These are phyloP conservation scores for Pleurotus citrinopileatus DNA, from an alignment of 768 basidiomycete species.

Conservation along the genomic window DNA sequence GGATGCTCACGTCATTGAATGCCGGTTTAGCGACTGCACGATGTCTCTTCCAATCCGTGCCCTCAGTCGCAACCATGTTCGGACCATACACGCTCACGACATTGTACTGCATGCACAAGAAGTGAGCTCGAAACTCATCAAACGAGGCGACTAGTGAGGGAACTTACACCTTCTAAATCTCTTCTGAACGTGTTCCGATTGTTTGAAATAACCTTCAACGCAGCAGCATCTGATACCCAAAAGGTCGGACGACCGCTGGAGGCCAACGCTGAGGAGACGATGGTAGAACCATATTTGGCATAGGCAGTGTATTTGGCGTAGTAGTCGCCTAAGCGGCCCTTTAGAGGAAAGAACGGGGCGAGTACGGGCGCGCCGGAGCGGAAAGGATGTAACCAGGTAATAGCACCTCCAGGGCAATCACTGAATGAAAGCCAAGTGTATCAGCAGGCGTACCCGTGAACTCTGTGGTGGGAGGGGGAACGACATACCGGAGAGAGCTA, in stretches of 20 bases:
- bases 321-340: slow-evolving; percentile 2
- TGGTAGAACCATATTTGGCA: slow-evolving; percentile 34
- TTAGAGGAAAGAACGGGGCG: slow-evolving; percentile 3
- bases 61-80: slow-evolving; percentile 41
- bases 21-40: slow-evolving; percentile 42
- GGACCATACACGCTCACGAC: slow-evolving; percentile 40
- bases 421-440: background rate
- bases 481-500: background rate
- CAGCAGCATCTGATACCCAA: slow-evolving; percentile 43
- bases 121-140: background rate
- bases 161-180: slow-evolving; percentile 31
- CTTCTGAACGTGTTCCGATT: slow-evolving; percentile 36
- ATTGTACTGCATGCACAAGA: slow-evolving; percentile 30
- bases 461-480: too few species aligned
- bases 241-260: slow-evolving; percentile 26
- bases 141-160: background rate
- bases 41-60: slow-evolving; percentile 44
- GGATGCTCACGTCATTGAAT: slow-evolving; percentile 40
- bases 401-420: background rate
- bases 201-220: slow-evolving; percentile 30
- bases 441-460: too few species aligned
- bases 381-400: slow-evolving; percentile 10
- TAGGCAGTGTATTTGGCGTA: slow-evolving; percentile 19
- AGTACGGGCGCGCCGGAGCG: slow-evolving; percentile 7
- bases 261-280: slow-evolving; percentile 32